These are phyloP conservation scores for Crithidia fasciculata DNA, from an alignment of 208 protist species.

Conservation along the genomic window DNA sequence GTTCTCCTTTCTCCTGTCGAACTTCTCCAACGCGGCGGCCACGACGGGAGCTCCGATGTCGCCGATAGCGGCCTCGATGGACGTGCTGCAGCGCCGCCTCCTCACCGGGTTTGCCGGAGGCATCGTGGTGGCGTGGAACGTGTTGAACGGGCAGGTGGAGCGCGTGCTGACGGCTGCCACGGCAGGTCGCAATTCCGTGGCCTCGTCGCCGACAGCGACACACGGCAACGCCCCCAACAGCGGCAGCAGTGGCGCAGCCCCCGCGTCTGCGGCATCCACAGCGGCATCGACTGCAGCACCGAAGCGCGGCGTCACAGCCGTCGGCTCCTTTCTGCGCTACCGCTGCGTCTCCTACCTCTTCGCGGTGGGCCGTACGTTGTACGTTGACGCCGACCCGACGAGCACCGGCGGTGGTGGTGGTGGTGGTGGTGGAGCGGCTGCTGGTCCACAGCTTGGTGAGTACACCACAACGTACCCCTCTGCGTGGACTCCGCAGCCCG, in stretches of 20 bases:
- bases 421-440: not conserved
- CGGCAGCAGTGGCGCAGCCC: constrained; percentile 1
- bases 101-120: constrained; percentile 83
- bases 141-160: constrained; percentile 79
- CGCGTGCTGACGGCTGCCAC: constrained; percentile 29
- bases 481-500: constrained; percentile 51
- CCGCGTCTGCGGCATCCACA: not conserved
- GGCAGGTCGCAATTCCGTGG: not conserved
- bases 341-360: constrained; percentile 75
- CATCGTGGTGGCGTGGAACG: constrained; percentile 81
- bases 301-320: constrained; percentile 58
- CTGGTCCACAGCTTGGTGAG: constrained; percentile 53
- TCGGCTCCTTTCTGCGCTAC: constrained; percentile 71
- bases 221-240: not conserved
- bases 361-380: constrained; percentile 47
- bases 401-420: not conserved
- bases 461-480: constrained; percentile 69
- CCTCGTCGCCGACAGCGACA: constrained; percentile 4
- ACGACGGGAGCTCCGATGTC: constrained; percentile 52
- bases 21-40: constrained; percentile 71
- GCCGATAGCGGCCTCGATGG: constrained; percentile 56
- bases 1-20: constrained; percentile 79
- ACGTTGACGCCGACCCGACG: constrained; percentile 29
- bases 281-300: not conserved
- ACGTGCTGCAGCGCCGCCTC: constrained; percentile 67